phyloP scores from a whole-genome alignment of 495 filamentous ascomycete genomes.

The Penicillium turbatum region DNA sequence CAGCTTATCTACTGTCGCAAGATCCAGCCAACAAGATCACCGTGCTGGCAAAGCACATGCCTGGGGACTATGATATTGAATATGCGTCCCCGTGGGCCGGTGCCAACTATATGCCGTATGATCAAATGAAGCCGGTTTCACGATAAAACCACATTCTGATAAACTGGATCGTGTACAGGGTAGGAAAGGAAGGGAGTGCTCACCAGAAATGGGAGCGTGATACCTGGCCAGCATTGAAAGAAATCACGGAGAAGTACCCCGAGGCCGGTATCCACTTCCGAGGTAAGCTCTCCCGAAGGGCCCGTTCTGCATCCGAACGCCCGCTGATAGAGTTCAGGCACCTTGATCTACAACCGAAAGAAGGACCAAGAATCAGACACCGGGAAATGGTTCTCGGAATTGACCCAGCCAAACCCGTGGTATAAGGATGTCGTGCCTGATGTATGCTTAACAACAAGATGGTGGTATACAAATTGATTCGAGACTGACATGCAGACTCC shows the following conservation, averaged over 20 bases:
- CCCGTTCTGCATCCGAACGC: background rate
- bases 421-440: slow-evolving; percentile 73
- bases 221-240: slow-evolving; percentile 63
- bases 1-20: slow-evolving; percentile 75
- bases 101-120: slow-evolving; percentile 84
- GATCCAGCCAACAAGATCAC: slow-evolving; percentile 67
- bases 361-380: slow-evolving; percentile 53
- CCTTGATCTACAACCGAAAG: slow-evolving; percentile 57
- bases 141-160: background rate
- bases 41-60: slow-evolving; percentile 93
- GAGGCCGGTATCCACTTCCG: slow-evolving; percentile 91
- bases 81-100: slow-evolving; percentile 95
- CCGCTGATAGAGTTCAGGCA: slow-evolving; percentile 30
- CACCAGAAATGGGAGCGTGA: slow-evolving; percentile 59
- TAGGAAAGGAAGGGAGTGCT: slow-evolving; percentile 49
- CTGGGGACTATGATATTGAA: slow-evolving; percentile 95
- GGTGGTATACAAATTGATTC: background rate
- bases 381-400: slow-evolving; percentile 55
- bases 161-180: slow-evolving; percentile 29
- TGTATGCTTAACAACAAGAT: slow-evolving; percentile 36
- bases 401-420: slow-evolving; percentile 73
- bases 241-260: slow-evolving; percentile 64
- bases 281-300: slow-evolving; percentile 40
- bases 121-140: background rate
- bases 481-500: background rate